Evolutionary conservation across 495 filamentous ascomycete genomes (phyloP).

Genomic region (Neurospora hispaniola): DNA sequence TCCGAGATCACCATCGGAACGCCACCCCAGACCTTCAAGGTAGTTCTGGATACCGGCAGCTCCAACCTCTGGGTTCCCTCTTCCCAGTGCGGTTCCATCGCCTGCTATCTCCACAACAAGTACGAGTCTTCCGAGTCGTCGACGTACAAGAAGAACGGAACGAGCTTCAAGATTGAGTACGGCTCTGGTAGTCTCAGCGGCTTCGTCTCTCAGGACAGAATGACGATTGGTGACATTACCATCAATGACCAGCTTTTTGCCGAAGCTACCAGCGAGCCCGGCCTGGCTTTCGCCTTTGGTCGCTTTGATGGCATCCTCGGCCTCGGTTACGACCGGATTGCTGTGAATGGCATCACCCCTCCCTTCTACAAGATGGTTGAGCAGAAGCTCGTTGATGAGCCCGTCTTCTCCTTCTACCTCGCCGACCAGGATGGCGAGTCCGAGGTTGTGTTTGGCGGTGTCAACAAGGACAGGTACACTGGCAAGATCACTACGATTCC

Average conservation of each 20-base stretch:
- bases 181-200: conserved; percentile 92
- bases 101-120: conserved; percentile 94
- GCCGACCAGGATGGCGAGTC: conserved; percentile 63
- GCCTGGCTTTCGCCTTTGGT: conserved; percentile 95
- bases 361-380: conserved; percentile 95
- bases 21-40: conserved; percentile 93
- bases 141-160: conserved; percentile 90
- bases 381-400: conserved; percentile 80
- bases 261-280: conserved; percentile 88
- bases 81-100: conserved; percentile 81
- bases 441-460: conserved; percentile 84
- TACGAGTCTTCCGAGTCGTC: conserved; percentile 87
- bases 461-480: conserved; percentile 75
- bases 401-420: conserved; percentile 95
- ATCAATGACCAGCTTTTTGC: conserved; percentile 87
- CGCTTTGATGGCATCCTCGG: conserved; percentile 97
- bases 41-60: conserved; percentile 95
- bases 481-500: conserved; percentile 90
- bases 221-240: conserved; percentile 81
- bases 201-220: conserved; percentile 77
- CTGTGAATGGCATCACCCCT: conserved; percentile 87
- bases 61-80: conserved; percentile 99
- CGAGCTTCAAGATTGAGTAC: conserved; percentile 86
- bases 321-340: conserved; percentile 88
- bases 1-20: conserved; percentile 89